Percentiles rank a stretch among this genome's conserved stretches.
phyloP scores from a whole-genome alignment of 169 alveolate species.

The Plasmodium cynomolgi region DNA sequence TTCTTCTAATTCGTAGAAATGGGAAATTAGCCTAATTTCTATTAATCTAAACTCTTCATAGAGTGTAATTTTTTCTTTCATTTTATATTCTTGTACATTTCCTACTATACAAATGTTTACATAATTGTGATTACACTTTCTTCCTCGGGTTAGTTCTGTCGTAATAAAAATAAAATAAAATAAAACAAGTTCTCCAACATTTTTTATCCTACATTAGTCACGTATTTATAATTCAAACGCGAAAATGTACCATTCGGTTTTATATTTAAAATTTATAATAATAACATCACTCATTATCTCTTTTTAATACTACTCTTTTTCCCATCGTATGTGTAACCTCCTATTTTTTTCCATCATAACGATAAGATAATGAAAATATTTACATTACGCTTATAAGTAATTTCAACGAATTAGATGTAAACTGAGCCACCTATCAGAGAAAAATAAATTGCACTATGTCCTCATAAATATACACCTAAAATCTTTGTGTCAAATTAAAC shows the following conservation, averaged over 20 bases:
- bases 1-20: background rate
- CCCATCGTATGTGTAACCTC: background rate
- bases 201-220: background rate
- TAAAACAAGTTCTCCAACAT: background rate
- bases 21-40: background rate
- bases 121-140: background rate
- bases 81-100: background rate
- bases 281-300: background rate
- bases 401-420: background rate
- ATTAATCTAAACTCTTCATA: background rate
- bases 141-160: background rate
- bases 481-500: background rate
- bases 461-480: background rate
- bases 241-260: background rate
- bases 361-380: background rate
- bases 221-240: background rate
- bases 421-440: background rate
- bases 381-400: background rate
- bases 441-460: background rate
- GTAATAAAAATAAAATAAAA: background rate
- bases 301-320: background rate
- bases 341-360: background rate
- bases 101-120: background rate
- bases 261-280: background rate
- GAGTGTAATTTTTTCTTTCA: background rate